Conservation (phyloP, 306 rosid genomes). For the Trifolium pratense region DNA sequence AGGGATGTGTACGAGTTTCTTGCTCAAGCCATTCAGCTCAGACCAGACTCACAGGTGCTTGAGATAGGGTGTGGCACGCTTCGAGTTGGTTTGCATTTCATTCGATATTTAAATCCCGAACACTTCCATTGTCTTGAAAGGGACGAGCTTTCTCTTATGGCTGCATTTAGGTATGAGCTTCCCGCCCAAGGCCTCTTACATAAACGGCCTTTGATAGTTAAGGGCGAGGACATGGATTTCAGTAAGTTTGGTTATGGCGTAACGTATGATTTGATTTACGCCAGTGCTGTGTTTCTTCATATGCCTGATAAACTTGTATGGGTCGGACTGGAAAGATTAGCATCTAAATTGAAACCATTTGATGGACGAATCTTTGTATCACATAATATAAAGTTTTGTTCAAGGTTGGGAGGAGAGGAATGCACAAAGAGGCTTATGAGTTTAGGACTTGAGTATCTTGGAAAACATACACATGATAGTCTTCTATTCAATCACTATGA, state of each 20-base stretch:
- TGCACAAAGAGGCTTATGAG: conserved; percentile 68
- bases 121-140: conserved; percentile 85
- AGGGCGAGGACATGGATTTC: conserved; percentile 87
- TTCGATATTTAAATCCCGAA: conserved; percentile 70
- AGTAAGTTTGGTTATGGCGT: conserved; percentile 57
- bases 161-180: conserved; percentile 86
- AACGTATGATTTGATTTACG: conserved; percentile 77
- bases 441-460: conserved; percentile 80
- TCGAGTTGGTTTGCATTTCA: conserved; percentile 89
- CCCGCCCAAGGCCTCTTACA: conserved; percentile 86
- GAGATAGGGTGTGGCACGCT: conserved; percentile 98
- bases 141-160: conserved; percentile 92
- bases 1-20: conserved; percentile 89
- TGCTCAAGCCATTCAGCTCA: conserved; percentile 65
- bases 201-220: conserved; percentile 82
- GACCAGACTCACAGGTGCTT: conserved; percentile 62
- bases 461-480: conserved; percentile 88
- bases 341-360: conserved; percentile 63
- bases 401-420: conserved; percentile 82
- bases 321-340: conserved; percentile 77
- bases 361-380: conserved; percentile 86
- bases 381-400: conserved; percentile 86
- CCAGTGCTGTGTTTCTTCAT: conserved; percentile 95
- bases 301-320: conserved; percentile 92
- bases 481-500: conserved; percentile 88